Conservation (phyloP, 2,329 filamentous ascomycete species). For the Nemania diffusa region DNA sequence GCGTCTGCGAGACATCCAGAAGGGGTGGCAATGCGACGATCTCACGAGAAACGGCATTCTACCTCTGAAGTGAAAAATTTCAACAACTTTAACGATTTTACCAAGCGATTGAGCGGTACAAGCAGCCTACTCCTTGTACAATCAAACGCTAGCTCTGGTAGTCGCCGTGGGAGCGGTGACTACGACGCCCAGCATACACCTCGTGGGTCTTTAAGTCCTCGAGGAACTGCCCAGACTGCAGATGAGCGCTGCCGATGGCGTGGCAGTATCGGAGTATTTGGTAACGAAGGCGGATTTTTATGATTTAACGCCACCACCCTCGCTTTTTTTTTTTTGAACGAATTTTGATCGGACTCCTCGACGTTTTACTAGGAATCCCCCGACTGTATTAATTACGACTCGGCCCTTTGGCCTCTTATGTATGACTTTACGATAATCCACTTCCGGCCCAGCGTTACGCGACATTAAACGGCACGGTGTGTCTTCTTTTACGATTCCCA, state of each 20-base stretch:
- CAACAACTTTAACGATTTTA: conserved; percentile 71
- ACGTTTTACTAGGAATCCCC: not conserved
- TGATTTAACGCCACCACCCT: conserved; percentile 48
- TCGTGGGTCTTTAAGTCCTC: conserved; percentile 48
- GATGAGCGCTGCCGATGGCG: conserved; percentile 66
- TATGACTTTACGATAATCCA: conserved; percentile 36
- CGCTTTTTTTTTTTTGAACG: conserved; percentile 18
- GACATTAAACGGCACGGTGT: conserved; percentile 27
- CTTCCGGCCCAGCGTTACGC: conserved; percentile 21
- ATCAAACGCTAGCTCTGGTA: conserved; percentile 62
- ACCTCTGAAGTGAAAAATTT: conserved; percentile 66
- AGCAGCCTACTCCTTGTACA: conserved; percentile 69
- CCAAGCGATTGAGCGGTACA: conserved; percentile 68
- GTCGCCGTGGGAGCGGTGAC: conserved; percentile 61
- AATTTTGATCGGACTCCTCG: conserved; percentile 23
- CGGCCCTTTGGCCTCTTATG: conserved; percentile 13
- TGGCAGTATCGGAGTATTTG: conserved; percentile 65
- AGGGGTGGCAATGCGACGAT: conserved; percentile 48
- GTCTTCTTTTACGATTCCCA: conserved; percentile 26
- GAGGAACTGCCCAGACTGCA: conserved; percentile 48
- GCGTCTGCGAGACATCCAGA: conserved; percentile 48
- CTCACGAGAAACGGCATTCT: conserved; percentile 62
- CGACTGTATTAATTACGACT: conserved; percentile 34
- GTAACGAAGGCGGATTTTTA: conserved; percentile 64
- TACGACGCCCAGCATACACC: conserved; percentile 54